Conservation (phyloP, 2,329 filamentous ascomycete species). For the Ophiognomonia clavigignenti-juglandacearum region DNA sequence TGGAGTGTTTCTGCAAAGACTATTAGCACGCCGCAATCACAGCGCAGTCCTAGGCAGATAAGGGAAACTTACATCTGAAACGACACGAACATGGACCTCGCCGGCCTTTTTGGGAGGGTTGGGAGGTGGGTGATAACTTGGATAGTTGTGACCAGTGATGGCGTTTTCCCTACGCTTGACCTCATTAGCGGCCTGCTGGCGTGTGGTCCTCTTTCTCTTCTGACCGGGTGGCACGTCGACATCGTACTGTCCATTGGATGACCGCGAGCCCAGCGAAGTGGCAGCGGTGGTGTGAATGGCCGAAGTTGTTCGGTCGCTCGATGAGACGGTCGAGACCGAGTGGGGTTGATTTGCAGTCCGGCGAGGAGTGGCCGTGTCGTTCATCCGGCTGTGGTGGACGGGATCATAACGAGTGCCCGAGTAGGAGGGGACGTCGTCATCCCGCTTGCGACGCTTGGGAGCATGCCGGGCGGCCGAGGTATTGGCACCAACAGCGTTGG, state of each 20-base stretch:
- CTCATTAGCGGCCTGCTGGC: constrained; percentile 77
- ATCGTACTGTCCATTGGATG: constrained; percentile 59
- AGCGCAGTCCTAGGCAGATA: too few species aligned
- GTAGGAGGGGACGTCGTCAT: constrained; percentile 40
- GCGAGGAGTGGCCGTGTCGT: constrained; percentile 66
- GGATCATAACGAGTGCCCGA: constrained; percentile 52
- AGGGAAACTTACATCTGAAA: constrained; percentile 55
- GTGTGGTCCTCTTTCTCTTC: constrained; percentile 83
- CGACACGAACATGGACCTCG: constrained; percentile 62
- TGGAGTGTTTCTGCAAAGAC: constrained; percentile 26
- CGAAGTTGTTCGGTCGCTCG: constrained; percentile 79
- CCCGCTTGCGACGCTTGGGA: constrained; percentile 71
- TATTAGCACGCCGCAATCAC: too few species aligned
- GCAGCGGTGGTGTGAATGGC: constrained; percentile 80
- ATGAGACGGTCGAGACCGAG: constrained; percentile 63
- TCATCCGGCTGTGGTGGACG: constrained; percentile 65
- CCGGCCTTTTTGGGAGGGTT: constrained; percentile 87
- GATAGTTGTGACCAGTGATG: constrained; percentile 63
- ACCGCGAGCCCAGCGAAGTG: constrained; percentile 73
- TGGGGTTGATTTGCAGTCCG: constrained; percentile 57
- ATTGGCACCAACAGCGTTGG: constrained; percentile 20
- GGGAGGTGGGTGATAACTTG: constrained; percentile 79
- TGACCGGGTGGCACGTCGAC: constrained; percentile 67
- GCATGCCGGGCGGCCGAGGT: constrained; percentile 39
- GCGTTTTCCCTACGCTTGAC: constrained; percentile 74